A percentile compares a stretch with the other conserved stretches of the same genome.
phyloP scores from a whole-genome alignment of 2,329 filamentous ascomycete species.

The Fusarium sterilihyphosum region DNA sequence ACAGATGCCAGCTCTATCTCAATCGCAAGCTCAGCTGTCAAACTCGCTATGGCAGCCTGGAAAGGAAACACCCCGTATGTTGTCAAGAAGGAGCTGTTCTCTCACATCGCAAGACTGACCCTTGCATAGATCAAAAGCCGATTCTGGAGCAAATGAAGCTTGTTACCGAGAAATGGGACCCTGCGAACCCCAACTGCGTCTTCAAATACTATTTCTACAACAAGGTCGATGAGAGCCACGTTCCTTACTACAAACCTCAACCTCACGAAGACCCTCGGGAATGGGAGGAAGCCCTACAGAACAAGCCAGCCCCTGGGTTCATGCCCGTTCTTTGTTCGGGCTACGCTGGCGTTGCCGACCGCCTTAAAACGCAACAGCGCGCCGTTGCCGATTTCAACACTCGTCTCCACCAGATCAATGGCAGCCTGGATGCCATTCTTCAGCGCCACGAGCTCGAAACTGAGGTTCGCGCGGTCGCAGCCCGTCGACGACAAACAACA shows the following conservation, averaged over 20 bases:
- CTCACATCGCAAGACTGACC: constrained; percentile 7
- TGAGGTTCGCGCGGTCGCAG: constrained; percentile 77
- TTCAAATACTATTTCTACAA: constrained; percentile 92
- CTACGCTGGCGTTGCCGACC: constrained; percentile 75
- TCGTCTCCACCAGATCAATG: constrained; percentile 82
- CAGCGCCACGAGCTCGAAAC: constrained; percentile 81
- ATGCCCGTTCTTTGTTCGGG: constrained; percentile 81
- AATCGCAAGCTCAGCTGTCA: constrained; percentile 58
- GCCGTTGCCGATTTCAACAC: constrained; percentile 76
- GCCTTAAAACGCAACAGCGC: constrained; percentile 76
- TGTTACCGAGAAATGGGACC: constrained; percentile 79
- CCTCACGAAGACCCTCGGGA: constrained; percentile 77
- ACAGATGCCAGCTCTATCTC: constrained; percentile 55
- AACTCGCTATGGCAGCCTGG: constrained; percentile 64
- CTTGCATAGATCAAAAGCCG: constrained; percentile 68
- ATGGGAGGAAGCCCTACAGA: constrained; percentile 85
- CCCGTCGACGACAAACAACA: constrained; percentile 76
- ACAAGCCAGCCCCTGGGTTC: constrained; percentile 79
- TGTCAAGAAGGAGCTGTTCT: background rate
- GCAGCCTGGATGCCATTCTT: constrained; percentile 75
- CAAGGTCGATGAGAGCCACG: constrained; percentile 76
- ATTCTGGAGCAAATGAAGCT: constrained; percentile 78
- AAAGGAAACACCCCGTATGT: constrained; percentile 60
- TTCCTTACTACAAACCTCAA: constrained; percentile 79
- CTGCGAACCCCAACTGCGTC: constrained; percentile 71